phyloP scores from a whole-genome alignment of 805 yeast genomes.

The Brettanomyces nanus region DNA sequence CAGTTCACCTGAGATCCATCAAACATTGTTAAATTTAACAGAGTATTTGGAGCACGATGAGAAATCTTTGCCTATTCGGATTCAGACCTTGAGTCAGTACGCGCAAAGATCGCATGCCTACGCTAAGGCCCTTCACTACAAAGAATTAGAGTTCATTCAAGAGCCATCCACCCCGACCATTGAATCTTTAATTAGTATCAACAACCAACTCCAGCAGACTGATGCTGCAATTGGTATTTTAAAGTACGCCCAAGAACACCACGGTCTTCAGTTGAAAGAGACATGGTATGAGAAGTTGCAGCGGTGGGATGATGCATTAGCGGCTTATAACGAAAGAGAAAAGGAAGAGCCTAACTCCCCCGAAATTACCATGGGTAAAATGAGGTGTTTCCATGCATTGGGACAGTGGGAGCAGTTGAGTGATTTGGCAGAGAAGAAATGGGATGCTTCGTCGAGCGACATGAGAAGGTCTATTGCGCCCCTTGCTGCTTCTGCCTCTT shows the following conservation, averaged over 20 bases:
- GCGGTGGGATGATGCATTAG: slow-evolving; percentile 96
- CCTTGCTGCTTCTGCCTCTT: slow-evolving; percentile 96
- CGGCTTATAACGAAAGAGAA: slow-evolving; percentile 80
- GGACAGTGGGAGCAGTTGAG: slow-evolving; percentile 97
- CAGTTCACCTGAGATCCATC: slow-evolving; percentile 93
- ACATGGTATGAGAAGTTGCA: slow-evolving; percentile 97
- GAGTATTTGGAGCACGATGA: slow-evolving; percentile 98
- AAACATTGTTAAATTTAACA: slow-evolving; percentile 78
- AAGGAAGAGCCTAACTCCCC: slow-evolving; percentile 56
- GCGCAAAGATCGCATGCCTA: slow-evolving; percentile 96
- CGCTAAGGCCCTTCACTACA: slow-evolving; percentile 94
- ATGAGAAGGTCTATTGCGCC: slow-evolving; percentile 85
- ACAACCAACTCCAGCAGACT: slow-evolving; percentile 89
- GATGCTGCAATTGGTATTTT: slow-evolving; percentile 97
- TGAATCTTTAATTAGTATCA: slow-evolving; percentile 85
- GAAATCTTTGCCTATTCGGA: slow-evolving; percentile 84
- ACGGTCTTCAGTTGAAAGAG: slow-evolving; percentile 84
- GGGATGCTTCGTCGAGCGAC: slow-evolving; percentile 70
- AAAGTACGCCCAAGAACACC: slow-evolving; percentile 88
- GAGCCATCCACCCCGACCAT: slow-evolving; percentile 89
- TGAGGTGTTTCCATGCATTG: slow-evolving; percentile 96
- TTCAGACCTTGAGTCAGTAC: slow-evolving; percentile 82
- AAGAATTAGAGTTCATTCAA: slow-evolving; percentile 88
- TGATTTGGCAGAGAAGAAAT: slow-evolving; percentile 75
- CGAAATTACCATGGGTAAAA: slow-evolving; percentile 93